These are phyloP conservation scores for Tolypocladium amazonense DNA, from an alignment of 2,329 filamentous ascomycete genomes.

Conservation along the genomic window DNA sequence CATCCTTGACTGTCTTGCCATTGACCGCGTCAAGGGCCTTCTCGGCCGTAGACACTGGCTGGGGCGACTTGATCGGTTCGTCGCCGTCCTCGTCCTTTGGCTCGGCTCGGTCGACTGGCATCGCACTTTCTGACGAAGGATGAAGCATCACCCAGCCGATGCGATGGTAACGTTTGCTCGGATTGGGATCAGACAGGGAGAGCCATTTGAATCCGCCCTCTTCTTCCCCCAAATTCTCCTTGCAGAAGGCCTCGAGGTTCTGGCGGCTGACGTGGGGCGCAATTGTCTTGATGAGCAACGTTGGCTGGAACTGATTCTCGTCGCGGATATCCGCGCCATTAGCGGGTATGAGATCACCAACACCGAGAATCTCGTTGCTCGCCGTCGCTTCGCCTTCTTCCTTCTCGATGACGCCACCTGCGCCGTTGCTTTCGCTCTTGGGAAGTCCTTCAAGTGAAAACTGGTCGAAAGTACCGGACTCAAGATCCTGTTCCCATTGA, in stretches of 20 bases:
- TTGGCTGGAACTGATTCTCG: constrained; percentile 79
- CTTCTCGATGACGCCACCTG: constrained; percentile 77
- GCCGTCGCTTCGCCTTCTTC: constrained; percentile 92
- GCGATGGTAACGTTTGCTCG: constrained; percentile 90
- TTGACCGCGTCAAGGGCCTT: constrained; percentile 92
- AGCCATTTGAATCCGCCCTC: constrained; percentile 93
- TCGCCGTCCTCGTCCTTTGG: constrained; percentile 59
- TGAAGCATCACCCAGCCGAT: constrained; percentile 99
- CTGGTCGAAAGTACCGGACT: constrained; percentile 79
- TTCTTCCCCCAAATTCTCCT: constrained; percentile 82
- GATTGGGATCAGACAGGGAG: constrained; percentile 92
- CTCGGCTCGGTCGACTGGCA: constrained; percentile 61
- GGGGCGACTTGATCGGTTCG: constrained; percentile 42
- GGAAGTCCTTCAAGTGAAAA: constrained; percentile 91
- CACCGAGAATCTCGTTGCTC: constrained; percentile 83
- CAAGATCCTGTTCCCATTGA: constrained; percentile 84
- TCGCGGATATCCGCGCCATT: constrained; percentile 80
- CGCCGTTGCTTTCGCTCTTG: constrained; percentile 83
- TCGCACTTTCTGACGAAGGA: constrained; percentile 56
- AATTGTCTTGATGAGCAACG: constrained; percentile 94
- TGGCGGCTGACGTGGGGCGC: constrained; percentile 89
- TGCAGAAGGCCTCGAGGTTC: constrained; percentile 90
- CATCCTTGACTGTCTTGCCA: constrained; percentile 92
- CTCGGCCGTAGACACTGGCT: constrained; percentile 55
- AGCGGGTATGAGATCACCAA: constrained; percentile 79